Conservation (phyloP, 1,139 yeast species). For the Diutina catenulata region DNA sequence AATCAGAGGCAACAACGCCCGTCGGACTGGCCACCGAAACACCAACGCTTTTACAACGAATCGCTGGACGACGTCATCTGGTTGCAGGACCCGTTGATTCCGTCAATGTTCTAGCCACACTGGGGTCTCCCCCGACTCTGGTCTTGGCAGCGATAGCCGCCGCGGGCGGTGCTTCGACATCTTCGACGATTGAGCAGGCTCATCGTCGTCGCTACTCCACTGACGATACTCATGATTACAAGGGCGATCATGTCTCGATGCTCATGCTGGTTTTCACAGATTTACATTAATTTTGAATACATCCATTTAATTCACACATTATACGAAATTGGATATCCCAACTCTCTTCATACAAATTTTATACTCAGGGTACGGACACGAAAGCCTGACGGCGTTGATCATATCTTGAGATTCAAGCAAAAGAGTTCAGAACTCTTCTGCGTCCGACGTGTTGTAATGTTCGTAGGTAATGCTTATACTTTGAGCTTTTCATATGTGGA, state of each 20-base stretch:
- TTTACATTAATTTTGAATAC: not conserved
- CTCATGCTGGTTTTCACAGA: not conserved
- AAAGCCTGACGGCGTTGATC: too few relatives aligned
- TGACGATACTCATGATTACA: not conserved
- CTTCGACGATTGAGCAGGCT: not conserved
- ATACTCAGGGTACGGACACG: too few relatives aligned
- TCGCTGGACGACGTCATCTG: too few relatives aligned
- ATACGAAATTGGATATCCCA: too few relatives aligned
- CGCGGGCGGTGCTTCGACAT: constrained; percentile 4
- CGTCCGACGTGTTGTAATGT: too few relatives aligned
- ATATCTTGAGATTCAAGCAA: too few relatives aligned
- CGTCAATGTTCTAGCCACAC: not conserved
- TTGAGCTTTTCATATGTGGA: too few relatives aligned
- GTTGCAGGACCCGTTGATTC: too few relatives aligned
- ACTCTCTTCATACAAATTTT: too few relatives aligned
- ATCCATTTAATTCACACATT: too few relatives aligned
- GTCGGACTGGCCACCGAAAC: not conserved
- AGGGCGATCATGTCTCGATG: not conserved
- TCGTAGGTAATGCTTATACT: too few relatives aligned
- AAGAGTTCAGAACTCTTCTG: too few relatives aligned
- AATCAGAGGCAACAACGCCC: not conserved
- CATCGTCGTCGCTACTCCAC: constrained; percentile 1
- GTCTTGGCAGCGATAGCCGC: constrained; percentile 4
- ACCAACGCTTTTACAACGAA: not conserved
- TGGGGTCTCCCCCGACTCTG: not conserved